Conservation (phyloP, 805 yeast genomes). For the Wickerhamiella vanderwaltii region DNA sequence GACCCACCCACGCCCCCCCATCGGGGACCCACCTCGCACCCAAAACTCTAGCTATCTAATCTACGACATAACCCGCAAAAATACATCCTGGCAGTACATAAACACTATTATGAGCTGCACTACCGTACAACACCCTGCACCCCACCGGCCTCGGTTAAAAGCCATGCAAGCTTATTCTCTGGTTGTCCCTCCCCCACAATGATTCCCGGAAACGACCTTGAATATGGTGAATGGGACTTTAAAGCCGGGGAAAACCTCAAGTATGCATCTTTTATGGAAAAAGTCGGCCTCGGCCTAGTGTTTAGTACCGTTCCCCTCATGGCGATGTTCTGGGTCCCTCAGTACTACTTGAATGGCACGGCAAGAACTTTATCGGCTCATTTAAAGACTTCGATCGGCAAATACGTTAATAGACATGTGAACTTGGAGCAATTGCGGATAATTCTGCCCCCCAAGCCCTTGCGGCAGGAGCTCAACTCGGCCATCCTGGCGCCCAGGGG, state of each 20-base stretch:
- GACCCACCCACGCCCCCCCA: too few relatives aligned
- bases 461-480: slow-evolving; percentile 16
- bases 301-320: background rate
- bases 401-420: slow-evolving; percentile 12
- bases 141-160: too few relatives aligned
- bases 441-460: slow-evolving; percentile 17
- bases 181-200: too few relatives aligned
- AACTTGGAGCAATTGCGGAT: slow-evolving; percentile 19
- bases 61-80: too few relatives aligned
- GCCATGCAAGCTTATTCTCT: too few relatives aligned
- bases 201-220: too few relatives aligned
- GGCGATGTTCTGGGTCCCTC: slow-evolving; percentile 3
- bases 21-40: too few relatives aligned
- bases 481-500: background rate
- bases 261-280: slow-evolving; percentile 2
- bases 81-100: too few relatives aligned
- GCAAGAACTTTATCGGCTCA: background rate
- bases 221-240: slow-evolving; percentile 8
- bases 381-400: background rate
- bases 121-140: too few relatives aligned
- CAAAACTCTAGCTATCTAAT: too few relatives aligned
- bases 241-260: slow-evolving; percentile 2
- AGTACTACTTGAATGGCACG: slow-evolving; percentile 1
- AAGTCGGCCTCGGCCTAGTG: background rate
- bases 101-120: too few relatives aligned